phyloP scores from a whole-genome alignment of 495 filamentous ascomycete species.

The Penicillium odoratum region DNA sequence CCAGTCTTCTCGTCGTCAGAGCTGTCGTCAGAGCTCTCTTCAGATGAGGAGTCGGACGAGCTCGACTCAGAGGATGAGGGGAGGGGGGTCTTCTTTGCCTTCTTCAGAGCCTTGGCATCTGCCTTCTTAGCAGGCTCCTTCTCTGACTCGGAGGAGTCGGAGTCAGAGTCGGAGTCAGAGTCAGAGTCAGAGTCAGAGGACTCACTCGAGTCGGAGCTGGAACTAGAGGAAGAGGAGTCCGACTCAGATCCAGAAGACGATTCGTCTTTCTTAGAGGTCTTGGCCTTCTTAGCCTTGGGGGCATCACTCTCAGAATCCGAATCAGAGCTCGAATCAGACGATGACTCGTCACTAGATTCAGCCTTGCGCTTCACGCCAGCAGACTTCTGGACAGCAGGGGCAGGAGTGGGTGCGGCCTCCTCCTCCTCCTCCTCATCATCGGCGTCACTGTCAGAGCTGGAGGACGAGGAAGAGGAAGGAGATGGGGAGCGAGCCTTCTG shows the following conservation, averaged over 20 bases:
- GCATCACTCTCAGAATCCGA: constrained; percentile 40
- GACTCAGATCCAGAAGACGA: constrained; percentile 24
- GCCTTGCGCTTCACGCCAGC: constrained; percentile 65
- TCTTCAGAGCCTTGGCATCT: constrained; percentile 43
- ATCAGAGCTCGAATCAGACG: constrained; percentile 50
- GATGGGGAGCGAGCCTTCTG: constrained; percentile 36
- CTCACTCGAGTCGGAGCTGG: constrained; percentile 18
- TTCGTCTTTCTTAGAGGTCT: constrained; percentile 21
- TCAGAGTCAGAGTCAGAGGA: constrained; percentile 44
- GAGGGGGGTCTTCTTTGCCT: constrained; percentile 54
- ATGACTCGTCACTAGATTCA: constrained; percentile 50
- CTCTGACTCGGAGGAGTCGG: constrained; percentile 30
- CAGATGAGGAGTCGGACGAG: constrained; percentile 27
- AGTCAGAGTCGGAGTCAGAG: constrained; percentile 27
- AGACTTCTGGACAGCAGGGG: constrained; percentile 36
- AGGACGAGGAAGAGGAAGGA: constrained; percentile 49
- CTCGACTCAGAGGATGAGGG: constrained; percentile 42
- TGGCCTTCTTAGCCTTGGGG: constrained; percentile 44
- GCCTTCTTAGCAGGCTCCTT: constrained; percentile 29
- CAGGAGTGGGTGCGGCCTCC: constrained; percentile 29
- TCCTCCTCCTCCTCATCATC: constrained; percentile 59
- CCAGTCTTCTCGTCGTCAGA: constrained; percentile 27
- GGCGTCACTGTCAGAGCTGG: constrained; percentile 60
- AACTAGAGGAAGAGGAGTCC: constrained; percentile 20
- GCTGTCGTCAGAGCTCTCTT: constrained; percentile 25